These are phyloP conservation scores for Blastomyces emzantsi DNA, from an alignment of 2,329 filamentous ascomycete species.

Conservation along the genomic window DNA sequence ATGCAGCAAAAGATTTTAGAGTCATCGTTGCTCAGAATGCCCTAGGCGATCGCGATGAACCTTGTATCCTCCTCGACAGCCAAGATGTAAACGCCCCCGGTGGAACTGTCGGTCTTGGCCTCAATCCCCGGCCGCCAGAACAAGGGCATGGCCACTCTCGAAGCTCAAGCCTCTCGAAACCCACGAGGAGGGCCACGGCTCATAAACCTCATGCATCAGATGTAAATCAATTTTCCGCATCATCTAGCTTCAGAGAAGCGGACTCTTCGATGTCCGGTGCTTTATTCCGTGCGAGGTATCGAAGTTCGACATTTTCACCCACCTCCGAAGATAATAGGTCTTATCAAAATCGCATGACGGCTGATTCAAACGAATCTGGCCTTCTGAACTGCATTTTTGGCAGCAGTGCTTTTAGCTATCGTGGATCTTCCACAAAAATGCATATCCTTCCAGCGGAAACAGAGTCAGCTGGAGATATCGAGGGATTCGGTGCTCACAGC, in stretches of 20 bases:
- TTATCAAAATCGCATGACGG: conserved; percentile 29
- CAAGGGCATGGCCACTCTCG: conserved; percentile 28
- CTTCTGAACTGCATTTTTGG: conserved; percentile 53
- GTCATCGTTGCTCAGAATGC: conserved; percentile 42
- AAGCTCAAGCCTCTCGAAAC: conserved; percentile 32
- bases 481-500: conserved; percentile 15
- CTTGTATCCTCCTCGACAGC: conserved; percentile 40
- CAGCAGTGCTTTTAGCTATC: conserved; percentile 48
- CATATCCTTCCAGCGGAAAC: conserved; percentile 45
- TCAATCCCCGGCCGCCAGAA: conserved; percentile 28
- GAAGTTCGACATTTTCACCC: conserved; percentile 39
- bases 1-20: conserved; percentile 37
- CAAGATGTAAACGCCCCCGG: conserved; percentile 23
- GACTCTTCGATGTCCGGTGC: conserved; percentile 30
- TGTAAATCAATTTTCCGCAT: conserved; percentile 15
- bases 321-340: conserved; percentile 26
- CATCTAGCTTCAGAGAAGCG: conserved; percentile 19
- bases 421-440: conserved; percentile 52
- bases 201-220: conserved; percentile 28
- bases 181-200: conserved; percentile 27
- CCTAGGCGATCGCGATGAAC: conserved; percentile 38
- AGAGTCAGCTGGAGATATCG: conserved; percentile 22
- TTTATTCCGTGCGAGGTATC: conserved; percentile 35
- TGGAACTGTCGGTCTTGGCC: conserved; percentile 27
- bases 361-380: conserved; percentile 45